Base-by-base conservation (phyloP, 1,139 yeast genomes). In the Pneumocystis sp. region DNA sequence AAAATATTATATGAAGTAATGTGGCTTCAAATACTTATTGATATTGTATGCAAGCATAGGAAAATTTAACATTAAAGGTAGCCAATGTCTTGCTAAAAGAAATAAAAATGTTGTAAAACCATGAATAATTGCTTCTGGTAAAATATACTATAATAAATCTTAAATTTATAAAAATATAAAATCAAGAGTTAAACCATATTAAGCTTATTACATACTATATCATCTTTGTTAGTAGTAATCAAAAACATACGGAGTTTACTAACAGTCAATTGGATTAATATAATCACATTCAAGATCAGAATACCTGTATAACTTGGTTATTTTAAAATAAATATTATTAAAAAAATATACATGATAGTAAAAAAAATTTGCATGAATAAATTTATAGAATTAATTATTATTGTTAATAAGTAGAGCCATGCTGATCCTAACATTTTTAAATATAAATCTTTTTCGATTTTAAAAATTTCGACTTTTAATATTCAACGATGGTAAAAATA, bases 71-170 rank as follows among this genome's bases (percentile, higher is more conserved):
- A 91, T 78, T 77, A 93, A 88, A 50, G 91, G 84, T 76, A 89
- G 84, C 97, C 97, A 93, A 79, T 87, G 89, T 39, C 98, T 97
- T 70, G 89, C 89, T 70, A 93, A 74, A 71, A 93, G 80, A 75
- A 93, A 87, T 70, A 89, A 77, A 2, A 82, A 68, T 8, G 96
- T 81, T 70, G 90, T 75, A 70, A 86, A 79, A 1, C 84, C 96
- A 72, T 93, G 97, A 68, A 90, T 77, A 3, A 82, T 87, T 59
- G 95, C 96, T 77, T 93, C 97, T 61, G 98, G 98, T 63, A 89
- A 80, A 72, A 93, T 86, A 29, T 59, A 59, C 61, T 59, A 59
- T 8, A 59, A 59, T 10, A 50, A 25, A 25, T 25, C 29, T 59
- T 59, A 59, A 31, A 39, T 42, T 25, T 42, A 42, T 31, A 59